phyloP scores from a whole-genome alignment of 2,329 filamentous ascomycete species.

The Lachnellula cervina region DNA sequence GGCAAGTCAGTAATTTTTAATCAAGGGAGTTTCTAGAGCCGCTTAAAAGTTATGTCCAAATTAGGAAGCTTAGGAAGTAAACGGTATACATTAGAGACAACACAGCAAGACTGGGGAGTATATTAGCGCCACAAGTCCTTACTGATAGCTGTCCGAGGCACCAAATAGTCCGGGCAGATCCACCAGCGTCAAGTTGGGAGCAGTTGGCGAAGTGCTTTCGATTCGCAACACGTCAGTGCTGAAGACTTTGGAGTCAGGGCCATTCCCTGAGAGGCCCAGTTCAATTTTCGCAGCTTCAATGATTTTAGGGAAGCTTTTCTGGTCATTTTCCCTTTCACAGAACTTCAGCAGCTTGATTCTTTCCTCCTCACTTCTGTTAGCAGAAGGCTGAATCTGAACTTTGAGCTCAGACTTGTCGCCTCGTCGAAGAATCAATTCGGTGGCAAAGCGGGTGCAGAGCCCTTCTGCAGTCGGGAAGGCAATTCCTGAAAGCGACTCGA shows the following conservation, averaged over 20 bases:
- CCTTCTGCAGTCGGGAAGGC: conserved; percentile 35
- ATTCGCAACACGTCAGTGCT: conserved; percentile 15
- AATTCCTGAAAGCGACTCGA: conserved; percentile 34
- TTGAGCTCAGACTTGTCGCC: conserved; percentile 3
- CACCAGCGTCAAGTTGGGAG: conserved; percentile 17
- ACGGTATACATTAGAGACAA: not conserved
- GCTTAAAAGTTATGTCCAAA: not conserved
- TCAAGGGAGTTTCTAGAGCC: conserved; percentile 4
- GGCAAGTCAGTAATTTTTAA: not conserved
- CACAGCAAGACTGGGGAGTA: not conserved
- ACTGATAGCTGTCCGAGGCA: conserved; percentile 39
- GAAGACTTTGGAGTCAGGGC: conserved; percentile 19
- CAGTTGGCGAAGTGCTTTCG: conserved; percentile 11
- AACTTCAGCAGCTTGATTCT: conserved; percentile 12
- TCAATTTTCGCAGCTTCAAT: conserved; percentile 16
- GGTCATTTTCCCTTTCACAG: conserved; percentile 6
- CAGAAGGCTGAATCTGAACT: conserved; percentile 10
- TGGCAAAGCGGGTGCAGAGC: conserved; percentile 40
- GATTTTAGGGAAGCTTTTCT: conserved; percentile 10
- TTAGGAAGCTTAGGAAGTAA: not conserved
- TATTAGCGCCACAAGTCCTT: conserved; percentile 27
- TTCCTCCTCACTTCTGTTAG: conserved; percentile 3
- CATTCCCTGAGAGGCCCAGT: conserved; percentile 3
- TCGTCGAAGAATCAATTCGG: conserved; percentile 36
- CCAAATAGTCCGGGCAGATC: conserved; percentile 31